Evolutionary conservation across 192 early-diverging fungal species (phyloP).

Genomic region (Backusella macrospora): DNA sequence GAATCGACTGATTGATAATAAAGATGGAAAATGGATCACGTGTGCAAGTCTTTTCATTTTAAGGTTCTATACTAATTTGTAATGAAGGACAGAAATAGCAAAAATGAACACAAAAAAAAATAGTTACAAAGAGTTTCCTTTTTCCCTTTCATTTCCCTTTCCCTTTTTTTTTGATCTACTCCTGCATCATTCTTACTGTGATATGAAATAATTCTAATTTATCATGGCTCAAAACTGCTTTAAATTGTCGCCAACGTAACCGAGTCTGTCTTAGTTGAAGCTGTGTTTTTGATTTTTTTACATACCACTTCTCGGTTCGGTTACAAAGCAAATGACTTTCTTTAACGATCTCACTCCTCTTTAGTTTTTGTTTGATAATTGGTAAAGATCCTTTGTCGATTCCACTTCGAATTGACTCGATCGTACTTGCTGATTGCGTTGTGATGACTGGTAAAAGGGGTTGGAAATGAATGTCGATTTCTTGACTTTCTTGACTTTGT

Average conservation of each 20-base stretch:
- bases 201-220: slow-evolving; percentile 18
- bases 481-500: not conserved
- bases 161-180: not conserved
- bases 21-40: not conserved
- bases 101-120: not conserved
- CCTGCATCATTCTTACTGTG: slow-evolving; percentile 9
- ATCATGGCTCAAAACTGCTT: not conserved
- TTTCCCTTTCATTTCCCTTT: too few species aligned
- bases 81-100: not conserved
- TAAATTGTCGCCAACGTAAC: slow-evolving; percentile 15
- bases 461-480: not conserved
- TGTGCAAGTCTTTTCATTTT: slow-evolving; percentile 7
- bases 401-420: not conserved
- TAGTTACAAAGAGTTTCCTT: too few species aligned
- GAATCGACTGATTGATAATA: not conserved
- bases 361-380: not conserved
- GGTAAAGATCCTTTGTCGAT: not conserved
- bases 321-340: slow-evolving; percentile 4
- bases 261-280: slow-evolving; percentile 10
- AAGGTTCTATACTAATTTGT: not conserved
- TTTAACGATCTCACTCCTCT: not conserved
- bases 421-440: slow-evolving; percentile 4
- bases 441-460: slow-evolving; percentile 11
- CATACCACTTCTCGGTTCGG: slow-evolving; percentile 4
- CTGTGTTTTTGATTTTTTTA: not conserved